These are phyloP conservation scores for Vachellia pachyceras DNA, from an alignment of 306 rosid species.

Conservation along the genomic window DNA sequence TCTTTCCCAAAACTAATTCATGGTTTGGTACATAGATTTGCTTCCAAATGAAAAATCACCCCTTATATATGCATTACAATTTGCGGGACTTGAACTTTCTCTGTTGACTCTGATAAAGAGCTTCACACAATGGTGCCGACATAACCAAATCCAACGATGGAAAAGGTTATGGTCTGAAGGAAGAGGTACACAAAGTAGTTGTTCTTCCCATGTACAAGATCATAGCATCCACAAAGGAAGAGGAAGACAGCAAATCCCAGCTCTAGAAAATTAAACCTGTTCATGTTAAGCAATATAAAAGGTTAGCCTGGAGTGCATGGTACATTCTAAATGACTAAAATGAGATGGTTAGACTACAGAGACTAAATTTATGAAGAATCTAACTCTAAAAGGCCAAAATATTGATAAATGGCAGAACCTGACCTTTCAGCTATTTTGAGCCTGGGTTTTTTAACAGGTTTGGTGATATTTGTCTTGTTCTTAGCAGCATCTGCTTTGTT, in stretches of 20 bases:
- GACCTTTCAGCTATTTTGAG: slow-evolving; percentile 83
- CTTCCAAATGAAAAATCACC: slow-evolving; percentile 45
- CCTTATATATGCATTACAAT: slow-evolving; percentile 9
- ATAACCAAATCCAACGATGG: slow-evolving; percentile 89
- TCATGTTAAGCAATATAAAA: slow-evolving; percentile 6
- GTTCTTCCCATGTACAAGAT: slow-evolving; percentile 87
- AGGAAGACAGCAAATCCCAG: slow-evolving; percentile 91
- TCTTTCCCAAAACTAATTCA: slow-evolving; percentile 42
- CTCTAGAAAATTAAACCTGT: slow-evolving; percentile 83
- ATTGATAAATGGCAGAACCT: neutral
- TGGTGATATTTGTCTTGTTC: slow-evolving; percentile 58
- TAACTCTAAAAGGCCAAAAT: neutral
- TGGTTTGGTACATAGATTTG: slow-evolving; percentile 45
- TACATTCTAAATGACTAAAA: neutral
- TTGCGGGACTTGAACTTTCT: slow-evolving; percentile 40
- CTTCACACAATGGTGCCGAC: slow-evolving; percentile 94
- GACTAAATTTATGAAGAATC: neutral
- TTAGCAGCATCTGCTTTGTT: too few relatives aligned
- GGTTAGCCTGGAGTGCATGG: too few relatives aligned
- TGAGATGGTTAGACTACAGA: neutral
- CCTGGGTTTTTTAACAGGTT: slow-evolving; percentile 54
- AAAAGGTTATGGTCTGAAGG: slow-evolving; percentile 85
- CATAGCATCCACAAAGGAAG: slow-evolving; percentile 96
- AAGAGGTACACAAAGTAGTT: slow-evolving; percentile 91
- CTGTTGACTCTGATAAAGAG: slow-evolving; percentile 25